Evolutionary conservation across 768 basidiomycete species (phyloP), one percentile per base, ranked within the genome.

Genomic region (Trametes coccinea): DNA sequence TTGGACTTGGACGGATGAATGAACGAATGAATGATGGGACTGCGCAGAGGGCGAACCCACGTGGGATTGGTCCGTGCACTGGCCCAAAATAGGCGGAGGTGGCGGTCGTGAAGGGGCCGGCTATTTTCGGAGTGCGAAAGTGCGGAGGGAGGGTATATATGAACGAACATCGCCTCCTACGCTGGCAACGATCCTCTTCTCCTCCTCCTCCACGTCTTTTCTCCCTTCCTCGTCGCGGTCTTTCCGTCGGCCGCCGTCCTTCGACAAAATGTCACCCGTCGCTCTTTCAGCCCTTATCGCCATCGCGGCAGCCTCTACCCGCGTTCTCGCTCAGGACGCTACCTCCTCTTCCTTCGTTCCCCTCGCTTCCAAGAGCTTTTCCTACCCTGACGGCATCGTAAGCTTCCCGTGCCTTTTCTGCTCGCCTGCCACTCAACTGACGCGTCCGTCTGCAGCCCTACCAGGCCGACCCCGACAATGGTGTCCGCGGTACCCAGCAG

Each of bases 401-500:
- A 61, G 65, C 22, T 22, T 22, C 22, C 22, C 22, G 22, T 22
- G 22, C 22, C 22, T 22, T 22, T 22, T 22, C 22, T 22, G 22
- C 22, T 22, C 22, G 1, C 22, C 22, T 39, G 16, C 5, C 22
- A 29, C 37, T 37, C 39, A 51, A 33, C 14, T 17, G 7, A 48
- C 37, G 17, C 5, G 11, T 1, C 14, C 41, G 41, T 14, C n/a
- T n/a, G 9, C 52, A 85, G 83, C 85, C 85, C 2, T 79, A 81
- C 68, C 76, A 84, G 71, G 83, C 76, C 41, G 79, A 82, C 50
- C 71, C 78, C 45, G 73, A 74, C 62, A 52, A 52, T 16, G n/a
- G 11, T n/a, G 52, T 53, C 46, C 84, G 88, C 57, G 88, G 87
- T 13, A 67, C 75, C 13, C 89, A 90, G 69, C 66, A 67, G 17